Evolutionary conservation across 345 rosid species (phyloP).

Genomic region (Hypericum perforatum): DNA sequence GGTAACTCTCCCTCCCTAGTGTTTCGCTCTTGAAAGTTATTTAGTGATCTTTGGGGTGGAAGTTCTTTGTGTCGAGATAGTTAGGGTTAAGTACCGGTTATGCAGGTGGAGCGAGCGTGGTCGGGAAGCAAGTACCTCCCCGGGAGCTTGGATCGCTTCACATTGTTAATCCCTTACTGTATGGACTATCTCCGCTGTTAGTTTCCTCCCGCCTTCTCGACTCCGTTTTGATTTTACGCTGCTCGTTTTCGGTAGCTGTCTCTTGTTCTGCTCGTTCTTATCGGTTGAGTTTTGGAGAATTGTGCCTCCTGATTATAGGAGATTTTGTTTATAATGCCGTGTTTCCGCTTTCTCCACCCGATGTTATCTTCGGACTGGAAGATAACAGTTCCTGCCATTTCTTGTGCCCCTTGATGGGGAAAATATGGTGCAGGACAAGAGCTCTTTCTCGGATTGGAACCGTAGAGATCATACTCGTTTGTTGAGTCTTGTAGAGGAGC

Average conservation of each 20-base stretch:
- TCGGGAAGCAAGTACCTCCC: conserved; percentile 62
- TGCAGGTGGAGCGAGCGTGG: conserved; percentile 73
- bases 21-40: conserved; percentile 6
- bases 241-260: too few relatives aligned
- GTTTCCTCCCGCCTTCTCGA: conserved; percentile 11
- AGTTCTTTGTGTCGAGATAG: background rate
- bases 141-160: conserved; percentile 65
- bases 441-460: conserved; percentile 55
- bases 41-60: background rate
- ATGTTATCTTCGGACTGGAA: conserved; percentile 68
- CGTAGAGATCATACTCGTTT: conserved; percentile 56
- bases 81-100: background rate
- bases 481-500: conserved; percentile 48
- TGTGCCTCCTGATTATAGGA: conserved; percentile 36
- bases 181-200: conserved; percentile 70
- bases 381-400: conserved; percentile 68
- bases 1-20: conserved; percentile 28
- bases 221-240: background rate
- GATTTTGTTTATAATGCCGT: conserved; percentile 77
- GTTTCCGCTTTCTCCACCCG: conserved; percentile 62
- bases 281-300: background rate
- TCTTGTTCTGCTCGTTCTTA: background rate
- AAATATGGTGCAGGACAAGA: conserved; percentile 17
- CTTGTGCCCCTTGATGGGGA: conserved; percentile 24
- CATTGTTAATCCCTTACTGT: conserved; percentile 83